Base-by-base conservation (phyloP, 768 basidiomycete species). In the Tubosaeta sp. region DNA sequence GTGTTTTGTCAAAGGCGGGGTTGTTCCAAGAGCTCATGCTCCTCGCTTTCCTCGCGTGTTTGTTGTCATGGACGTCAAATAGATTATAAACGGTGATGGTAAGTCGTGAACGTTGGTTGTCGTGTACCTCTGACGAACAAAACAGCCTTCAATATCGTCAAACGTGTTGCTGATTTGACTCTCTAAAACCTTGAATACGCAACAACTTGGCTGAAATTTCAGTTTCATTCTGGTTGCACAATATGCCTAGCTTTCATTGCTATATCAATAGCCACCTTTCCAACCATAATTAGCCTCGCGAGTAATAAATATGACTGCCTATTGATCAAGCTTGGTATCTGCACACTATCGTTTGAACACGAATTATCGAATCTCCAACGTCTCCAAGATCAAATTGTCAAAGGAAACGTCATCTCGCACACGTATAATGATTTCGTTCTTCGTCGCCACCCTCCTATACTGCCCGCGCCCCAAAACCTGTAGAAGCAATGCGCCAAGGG, bases 371-470 rank as follows among this genome's bases (percentile, higher is more conserved):
- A 60, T 31, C 0, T 52, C 48, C 12, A 62, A 31, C 6, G 41
- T 57, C 9, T 27, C 22, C 6, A 62, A 29, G 12, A 12, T 3
- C 34, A 62, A 36, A 19, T 57, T 45, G 16, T 32, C 43, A 7
- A 60, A 36, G 1, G 53, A 30, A 9, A 57, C 42, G 0, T n/a
- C 41, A 3, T 34, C 22, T 4, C 49, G 58, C 5, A 54, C 43
- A 21, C 42, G 42, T 24, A 63, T 48, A 22, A 41, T 11, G 4
- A 62, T 57, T 1, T 57, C 42, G 21, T 34, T 25, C 12, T 53
- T 51, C 35, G 48, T 51, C 27, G 44, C 60, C 8, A 63, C 46
- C 39, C 60, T 59, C 30, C 19, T 43, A 22, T 60, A 63, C 35
- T 41, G 48, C 12, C 44, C 40, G 8, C 41, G 55, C 0, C 51